Conservation (phyloP, 2,329 filamentous ascomycete species). For the Fusarium coffeatum region DNA sequence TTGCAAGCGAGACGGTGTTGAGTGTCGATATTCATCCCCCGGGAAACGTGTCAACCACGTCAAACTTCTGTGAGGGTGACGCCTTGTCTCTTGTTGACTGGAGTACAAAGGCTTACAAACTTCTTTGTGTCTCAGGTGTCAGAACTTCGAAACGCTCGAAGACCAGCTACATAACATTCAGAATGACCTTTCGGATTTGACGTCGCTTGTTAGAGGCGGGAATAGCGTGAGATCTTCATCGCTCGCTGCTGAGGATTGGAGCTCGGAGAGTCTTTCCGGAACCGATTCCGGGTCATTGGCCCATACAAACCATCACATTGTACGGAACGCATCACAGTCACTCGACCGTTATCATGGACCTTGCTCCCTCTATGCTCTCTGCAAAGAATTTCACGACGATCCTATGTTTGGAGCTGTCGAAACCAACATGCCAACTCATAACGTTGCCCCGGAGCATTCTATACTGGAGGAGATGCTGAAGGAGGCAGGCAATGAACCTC, state of each 20-base stretch:
- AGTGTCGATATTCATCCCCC: constrained; percentile 46
- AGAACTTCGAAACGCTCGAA: constrained; percentile 46
- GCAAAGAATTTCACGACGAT: constrained; percentile 42
- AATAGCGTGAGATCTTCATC: constrained; percentile 22
- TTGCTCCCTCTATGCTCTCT: constrained; percentile 43
- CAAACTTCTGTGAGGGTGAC: constrained; percentile 44
- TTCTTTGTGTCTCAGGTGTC: constrained; percentile 39
- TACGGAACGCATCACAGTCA: constrained; percentile 33
- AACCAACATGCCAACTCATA: not conserved
- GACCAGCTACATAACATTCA: constrained; percentile 45
- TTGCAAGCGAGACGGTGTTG: constrained; percentile 47
- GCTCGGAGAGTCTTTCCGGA: constrained; percentile 4
- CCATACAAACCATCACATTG: constrained; percentile 36
- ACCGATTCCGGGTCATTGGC: not conserved
- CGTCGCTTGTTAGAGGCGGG: constrained; percentile 42
- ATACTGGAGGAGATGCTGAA: constrained; percentile 41
- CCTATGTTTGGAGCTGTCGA: constrained; percentile 23
- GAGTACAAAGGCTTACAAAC: constrained; percentile 35
- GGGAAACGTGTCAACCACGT: constrained; percentile 48
- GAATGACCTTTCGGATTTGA: constrained; percentile 44
- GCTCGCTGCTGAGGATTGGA: constrained; percentile 18
- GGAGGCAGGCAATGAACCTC: constrained; percentile 38
- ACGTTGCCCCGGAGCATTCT: constrained; percentile 2
- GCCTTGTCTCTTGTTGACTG: not conserved
- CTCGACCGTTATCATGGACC: constrained; percentile 44